Evolutionary conservation across 768 basidiomycete genomes (phyloP).

Genomic region (Pleurotus sapidus): DNA sequence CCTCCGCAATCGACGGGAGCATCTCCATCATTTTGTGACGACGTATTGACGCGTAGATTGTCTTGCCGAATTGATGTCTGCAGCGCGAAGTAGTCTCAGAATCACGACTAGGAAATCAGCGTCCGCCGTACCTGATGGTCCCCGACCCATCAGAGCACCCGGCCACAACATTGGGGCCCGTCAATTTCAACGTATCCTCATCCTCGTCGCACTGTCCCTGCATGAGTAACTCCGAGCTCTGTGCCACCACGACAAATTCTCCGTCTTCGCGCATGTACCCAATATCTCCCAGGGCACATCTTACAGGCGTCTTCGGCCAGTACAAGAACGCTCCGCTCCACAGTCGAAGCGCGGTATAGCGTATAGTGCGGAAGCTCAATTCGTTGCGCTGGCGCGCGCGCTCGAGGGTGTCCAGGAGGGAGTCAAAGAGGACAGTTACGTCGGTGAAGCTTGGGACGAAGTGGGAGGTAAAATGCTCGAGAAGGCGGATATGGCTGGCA

Average conservation of each 20-base stretch:
- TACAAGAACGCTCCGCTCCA: not conserved
- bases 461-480: constrained; percentile 1
- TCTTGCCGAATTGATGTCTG: not conserved
- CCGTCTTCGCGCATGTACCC: constrained; percentile 2
- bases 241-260: not conserved
- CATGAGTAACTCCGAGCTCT: not conserved
- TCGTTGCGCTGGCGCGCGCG: not conserved
- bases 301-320: not conserved
- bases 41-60: not conserved
- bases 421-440: not conserved
- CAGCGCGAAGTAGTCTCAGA: not conserved
- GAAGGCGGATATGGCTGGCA: not conserved
- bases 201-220: not conserved
- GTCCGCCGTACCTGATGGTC: not conserved
- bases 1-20: not conserved
- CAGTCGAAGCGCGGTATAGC: not conserved
- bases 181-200: not conserved
- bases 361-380: not conserved
- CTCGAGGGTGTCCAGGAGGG: not conserved
- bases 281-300: not conserved
- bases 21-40: not conserved
- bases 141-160: not conserved
- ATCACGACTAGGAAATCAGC: not conserved
- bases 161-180: not conserved
- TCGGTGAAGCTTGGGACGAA: not conserved